Evolutionary conservation across 495 filamentous ascomycete species (phyloP), one percentile per base, ranked within the genome.

Genomic region (Hypoxylon subgilvum): DNA sequence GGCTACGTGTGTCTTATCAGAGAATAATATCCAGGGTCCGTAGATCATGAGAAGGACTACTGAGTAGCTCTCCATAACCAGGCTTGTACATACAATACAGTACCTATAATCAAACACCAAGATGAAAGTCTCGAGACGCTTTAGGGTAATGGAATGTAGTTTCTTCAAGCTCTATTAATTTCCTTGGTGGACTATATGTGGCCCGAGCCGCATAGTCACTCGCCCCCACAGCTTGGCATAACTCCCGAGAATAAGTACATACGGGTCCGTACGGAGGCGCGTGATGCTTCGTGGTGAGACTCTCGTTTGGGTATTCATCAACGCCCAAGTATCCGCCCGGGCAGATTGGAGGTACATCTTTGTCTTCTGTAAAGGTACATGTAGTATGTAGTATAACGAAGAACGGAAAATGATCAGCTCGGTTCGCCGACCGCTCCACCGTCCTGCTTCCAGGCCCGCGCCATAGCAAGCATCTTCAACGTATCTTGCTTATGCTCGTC

Each of bases 401-500:
- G n/a, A n/a, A n/a, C n/a, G n/a, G n/a, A 36, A 42, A 12, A 23
- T 35, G 19, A 19, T 39, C 39, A 49, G 23, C 31, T 35, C 30
- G 34, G 31, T 39, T 45, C 42, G 31, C 53, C 61, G 55, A 70
- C 62, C 2, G 57, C 60, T 0, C 67, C 67, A 14, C 36, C 79
- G 67, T 45, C 76, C 73, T 91, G 81, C 78, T 96, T 98, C 94
- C 93, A 98, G 42, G 85, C 81, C 63, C 91, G 86, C 49, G 93
- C 94, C 82, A 84, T 88, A 58, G 88, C 85, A 63, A 97, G 74
- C 71, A 97, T 73, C 66, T 88, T 91, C 19, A 88, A 88, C 68
- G 97, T 78, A 56, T 89, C 91, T 56, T 88, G 88, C 52, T 89
- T 88, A 62, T 88, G 88, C 74, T 90, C 83, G 74, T 97, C 93